Evolutionary conservation across 495 filamentous ascomycete genomes (phyloP).

Genomic region (Talaromyces adpressus): DNA sequence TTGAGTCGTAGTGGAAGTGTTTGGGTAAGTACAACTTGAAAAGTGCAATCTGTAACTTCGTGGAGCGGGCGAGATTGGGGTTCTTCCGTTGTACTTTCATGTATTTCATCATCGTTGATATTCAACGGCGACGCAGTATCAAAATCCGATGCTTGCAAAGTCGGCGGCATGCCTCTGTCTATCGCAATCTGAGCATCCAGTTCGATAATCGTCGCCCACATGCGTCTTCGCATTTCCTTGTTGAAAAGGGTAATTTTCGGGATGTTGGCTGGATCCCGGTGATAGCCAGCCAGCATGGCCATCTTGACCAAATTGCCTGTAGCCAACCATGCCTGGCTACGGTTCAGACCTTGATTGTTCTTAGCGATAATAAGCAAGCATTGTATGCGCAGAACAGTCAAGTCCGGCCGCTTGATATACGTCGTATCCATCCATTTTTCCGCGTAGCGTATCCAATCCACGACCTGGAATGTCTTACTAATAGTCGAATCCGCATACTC

Average conservation of each 20-base stretch:
- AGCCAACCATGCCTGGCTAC: conserved; percentile 52
- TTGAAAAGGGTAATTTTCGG: conserved; percentile 46
- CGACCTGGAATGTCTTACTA: conserved; percentile 38
- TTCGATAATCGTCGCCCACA: conserved; percentile 64
- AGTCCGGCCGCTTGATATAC: conserved; percentile 46
- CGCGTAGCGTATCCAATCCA: conserved; percentile 57
- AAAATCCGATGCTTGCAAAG: conserved; percentile 47
- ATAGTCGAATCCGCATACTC: conserved; percentile 26
- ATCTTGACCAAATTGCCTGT: conserved; percentile 50
- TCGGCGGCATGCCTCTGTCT: conserved; percentile 51
- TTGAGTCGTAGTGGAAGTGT: conserved; percentile 33
- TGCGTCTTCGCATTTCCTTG: conserved; percentile 58
- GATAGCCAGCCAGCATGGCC: conserved; percentile 50
- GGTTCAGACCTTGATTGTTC: conserved; percentile 46
- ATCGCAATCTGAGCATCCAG: conserved; percentile 53
- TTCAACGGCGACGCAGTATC: conserved; percentile 50
- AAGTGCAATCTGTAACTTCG: conserved; percentile 34
- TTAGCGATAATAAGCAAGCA: conserved; percentile 54
- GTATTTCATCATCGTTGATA: conserved; percentile 36
- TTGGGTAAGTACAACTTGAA: conserved; percentile 22
- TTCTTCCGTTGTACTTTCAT: conserved; percentile 28
- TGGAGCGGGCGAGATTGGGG: conserved; percentile 21
- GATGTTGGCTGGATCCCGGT: conserved; percentile 47
- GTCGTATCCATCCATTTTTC: conserved; percentile 55
- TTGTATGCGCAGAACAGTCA: conserved; percentile 49